A percentile compares a stretch with the other conserved stretches of the same genome.
phyloP scores from a whole-genome alignment of 2,329 filamentous ascomycete genomes.

The Fusarium poae region DNA sequence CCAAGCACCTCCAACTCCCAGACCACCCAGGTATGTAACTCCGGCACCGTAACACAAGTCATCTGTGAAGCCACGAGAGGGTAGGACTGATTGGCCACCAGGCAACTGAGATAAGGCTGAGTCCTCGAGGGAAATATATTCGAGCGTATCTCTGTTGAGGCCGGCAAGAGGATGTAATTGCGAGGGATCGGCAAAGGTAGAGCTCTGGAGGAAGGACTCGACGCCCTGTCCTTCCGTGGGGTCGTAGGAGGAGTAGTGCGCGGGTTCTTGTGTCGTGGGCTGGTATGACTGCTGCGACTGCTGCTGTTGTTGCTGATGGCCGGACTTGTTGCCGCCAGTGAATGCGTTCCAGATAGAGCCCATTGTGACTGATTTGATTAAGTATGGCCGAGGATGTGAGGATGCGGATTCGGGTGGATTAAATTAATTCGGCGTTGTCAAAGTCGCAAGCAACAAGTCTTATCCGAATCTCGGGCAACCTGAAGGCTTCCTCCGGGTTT shows the following conservation, averaged over 20 bases:
- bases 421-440: slow-evolving; percentile 29
- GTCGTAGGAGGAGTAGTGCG: slow-evolving; percentile 73
- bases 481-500: slow-evolving; percentile 43
- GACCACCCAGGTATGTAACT: slow-evolving; percentile 89
- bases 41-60: slow-evolving; percentile 98
- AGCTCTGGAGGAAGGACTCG: slow-evolving; percentile 84
- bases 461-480: slow-evolving; percentile 46
- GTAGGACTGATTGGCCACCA: slow-evolving; percentile 86
- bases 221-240: slow-evolving; percentile 82
- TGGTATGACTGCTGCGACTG: slow-evolving; percentile 56
- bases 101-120: slow-evolving; percentile 87
- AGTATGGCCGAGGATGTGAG: slow-evolving; percentile 22
- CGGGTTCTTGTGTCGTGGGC: slow-evolving; percentile 61
- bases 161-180: slow-evolving; percentile 93
- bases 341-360: slow-evolving; percentile 72
- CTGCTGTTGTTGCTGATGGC: slow-evolving; percentile 57
- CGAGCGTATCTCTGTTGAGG: slow-evolving; percentile 90
- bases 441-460: slow-evolving; percentile 45
- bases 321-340: slow-evolving; percentile 68
- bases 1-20: slow-evolving; percentile 90
- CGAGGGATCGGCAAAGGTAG: slow-evolving; percentile 85
- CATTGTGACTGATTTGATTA: slow-evolving; percentile 56
- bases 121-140: slow-evolving; percentile 96
- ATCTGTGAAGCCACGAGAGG: slow-evolving; percentile 96
- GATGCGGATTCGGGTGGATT: slow-evolving; percentile 35